phyloP scores from a whole-genome alignment of 169 alveolate species.

The Fabrea salina region DNA sequence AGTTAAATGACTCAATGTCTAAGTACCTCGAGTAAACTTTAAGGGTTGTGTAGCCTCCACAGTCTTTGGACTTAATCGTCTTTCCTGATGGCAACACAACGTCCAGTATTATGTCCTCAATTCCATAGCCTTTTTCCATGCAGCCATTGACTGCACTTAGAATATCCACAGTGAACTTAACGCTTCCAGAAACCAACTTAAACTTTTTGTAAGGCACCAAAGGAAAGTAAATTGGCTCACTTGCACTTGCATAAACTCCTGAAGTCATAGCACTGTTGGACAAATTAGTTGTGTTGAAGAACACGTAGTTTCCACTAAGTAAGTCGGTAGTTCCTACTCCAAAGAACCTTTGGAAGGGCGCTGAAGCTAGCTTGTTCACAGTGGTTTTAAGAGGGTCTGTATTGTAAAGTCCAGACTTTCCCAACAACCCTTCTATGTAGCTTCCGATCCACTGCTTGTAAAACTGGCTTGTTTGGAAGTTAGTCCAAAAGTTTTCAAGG shows the following conservation, averaged over 20 bases:
- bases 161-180: not conserved
- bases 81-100: not conserved
- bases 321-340: constrained; percentile 15
- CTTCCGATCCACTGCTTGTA: constrained; percentile 10
- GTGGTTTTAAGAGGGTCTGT: not conserved
- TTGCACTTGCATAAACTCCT: constrained; percentile 20
- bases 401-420: not conserved
- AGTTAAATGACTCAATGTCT: not conserved
- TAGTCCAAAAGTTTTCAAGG: constrained; percentile 5
- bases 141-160: not conserved
- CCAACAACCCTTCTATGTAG: not conserved
- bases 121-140: not conserved
- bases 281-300: not conserved
- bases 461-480: not conserved
- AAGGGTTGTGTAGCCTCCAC: not conserved
- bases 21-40: not conserved
- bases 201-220: not conserved
- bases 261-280: not conserved
- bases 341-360: not conserved
- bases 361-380: not conserved
- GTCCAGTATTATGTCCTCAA: not conserved
- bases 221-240: not conserved
- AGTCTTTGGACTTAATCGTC: not conserved
- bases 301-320: not conserved
- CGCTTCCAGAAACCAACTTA: not conserved